phyloP scores from a whole-genome alignment of 2,329 filamentous ascomycete species.

The Pseudogymnoascus sp. region DNA sequence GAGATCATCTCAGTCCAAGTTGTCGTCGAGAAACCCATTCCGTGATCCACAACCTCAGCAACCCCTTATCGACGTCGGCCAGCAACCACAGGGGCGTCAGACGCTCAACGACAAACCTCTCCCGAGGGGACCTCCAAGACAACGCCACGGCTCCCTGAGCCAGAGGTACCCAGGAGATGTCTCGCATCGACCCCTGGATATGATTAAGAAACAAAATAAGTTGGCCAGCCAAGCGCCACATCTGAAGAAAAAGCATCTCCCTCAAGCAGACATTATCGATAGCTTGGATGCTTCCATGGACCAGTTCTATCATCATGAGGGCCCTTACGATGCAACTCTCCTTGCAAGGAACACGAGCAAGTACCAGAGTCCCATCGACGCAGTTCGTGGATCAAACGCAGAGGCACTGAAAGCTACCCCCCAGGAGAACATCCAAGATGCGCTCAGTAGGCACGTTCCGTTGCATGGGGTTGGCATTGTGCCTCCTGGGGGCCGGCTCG shows the following conservation, averaged over 20 bases:
- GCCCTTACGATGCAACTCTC: slow-evolving; percentile 80
- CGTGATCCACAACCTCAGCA: slow-evolving; percentile 22
- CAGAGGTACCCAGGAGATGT: slow-evolving; percentile 58
- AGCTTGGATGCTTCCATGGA: slow-evolving; percentile 61
- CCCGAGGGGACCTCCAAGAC: slow-evolving; percentile 27
- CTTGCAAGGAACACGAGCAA: slow-evolving; percentile 63
- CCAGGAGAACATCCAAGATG: slow-evolving; percentile 66
- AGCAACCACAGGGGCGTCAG: slow-evolving; percentile 2
- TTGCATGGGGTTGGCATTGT: slow-evolving; percentile 72
- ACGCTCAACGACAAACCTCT: slow-evolving; percentile 16
- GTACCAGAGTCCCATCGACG: slow-evolving; percentile 64
- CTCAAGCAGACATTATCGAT: slow-evolving; percentile 73
- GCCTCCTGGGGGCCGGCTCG: slow-evolving; percentile 65
- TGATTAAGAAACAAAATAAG: slow-evolving; percentile 55
- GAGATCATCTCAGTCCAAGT: slow-evolving; percentile 42
- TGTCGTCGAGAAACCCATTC: slow-evolving; percentile 40
- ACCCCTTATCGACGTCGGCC: slow-evolving; percentile 29
- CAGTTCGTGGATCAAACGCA: slow-evolving; percentile 63
- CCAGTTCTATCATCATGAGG: slow-evolving; percentile 75
- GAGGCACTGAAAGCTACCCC: slow-evolving; percentile 79
- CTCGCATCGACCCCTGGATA: slow-evolving; percentile 59
- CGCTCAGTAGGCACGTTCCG: slow-evolving; percentile 65
- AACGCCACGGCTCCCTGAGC: slow-evolving; percentile 44
- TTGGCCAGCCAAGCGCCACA: slow-evolving; percentile 60
- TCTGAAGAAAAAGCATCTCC: slow-evolving; percentile 57